Evolutionary conservation across 176 grass and related monocot genomes (phyloP), one percentile per base, ranked within the genome.

Genomic region (Triticum timopheevii): DNA sequence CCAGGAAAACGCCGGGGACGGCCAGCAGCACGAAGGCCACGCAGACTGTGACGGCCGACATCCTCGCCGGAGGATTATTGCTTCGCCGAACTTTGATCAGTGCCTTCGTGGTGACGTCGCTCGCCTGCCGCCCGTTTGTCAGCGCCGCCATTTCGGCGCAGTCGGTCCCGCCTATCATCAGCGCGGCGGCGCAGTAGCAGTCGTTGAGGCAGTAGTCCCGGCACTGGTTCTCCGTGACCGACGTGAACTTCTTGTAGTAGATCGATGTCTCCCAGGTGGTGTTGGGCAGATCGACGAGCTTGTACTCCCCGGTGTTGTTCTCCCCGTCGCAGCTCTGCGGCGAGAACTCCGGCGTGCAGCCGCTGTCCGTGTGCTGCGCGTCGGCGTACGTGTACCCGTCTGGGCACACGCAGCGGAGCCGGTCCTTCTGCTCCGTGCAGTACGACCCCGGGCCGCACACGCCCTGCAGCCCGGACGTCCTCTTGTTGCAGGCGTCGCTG

Each of bases 341-440:
- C 65, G 1, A 27, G 20, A 84, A 89, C 81, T 0, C 75, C 40
- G 87, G 87, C 66, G 36, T 19, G 82, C 87, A 89, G 10, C 87
- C 87, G 30, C 1, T 56, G 77, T 81, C 40, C 13, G 0, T 8
- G 44, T 81, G 69, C 58, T 81, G 45, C 25, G 19, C 1, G 34
- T 89, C 82, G 33, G 11, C 2, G 77, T 75, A 85, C 0, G 0
- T 27, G 87, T 89, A 89, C 12, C 44, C 33, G 3, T 0, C 11
- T 4, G 76, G 87, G 69, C 87, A 89, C 28, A 11, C 9, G 66
- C 87, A 88, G 20, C 0, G 17, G 87, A 80, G 74, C 40, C 87
- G 39, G 38, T 40, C 54, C 22, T 0, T 54, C 22, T 77, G 17
- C 66, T 73, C 56, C 1, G 77, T 58, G 52, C 81, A 89, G 76